Percentiles rank a stretch among this genome's conserved stretches.
These are phyloP conservation scores for Cercophora sp. DNA, from an alignment of 495 filamentous ascomycete species.

Conservation along the genomic window DNA sequence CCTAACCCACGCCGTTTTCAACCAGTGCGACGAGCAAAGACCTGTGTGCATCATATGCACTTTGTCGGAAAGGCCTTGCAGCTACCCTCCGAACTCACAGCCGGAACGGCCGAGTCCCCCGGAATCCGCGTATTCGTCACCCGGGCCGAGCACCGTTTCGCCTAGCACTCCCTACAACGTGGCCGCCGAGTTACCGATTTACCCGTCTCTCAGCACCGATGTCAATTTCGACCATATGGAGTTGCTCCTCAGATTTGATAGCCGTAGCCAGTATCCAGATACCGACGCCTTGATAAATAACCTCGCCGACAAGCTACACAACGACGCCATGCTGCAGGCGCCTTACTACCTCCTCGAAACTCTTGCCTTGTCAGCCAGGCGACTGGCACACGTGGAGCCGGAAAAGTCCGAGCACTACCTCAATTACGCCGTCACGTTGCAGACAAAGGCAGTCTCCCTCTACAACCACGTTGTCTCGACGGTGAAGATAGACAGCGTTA, in stretches of 20 bases:
- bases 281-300: slow-evolving; percentile 20
- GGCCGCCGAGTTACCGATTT: neutral
- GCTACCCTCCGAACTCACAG: slow-evolving; percentile 19
- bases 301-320: slow-evolving; percentile 10
- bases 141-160: neutral
- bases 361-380: slow-evolving; percentile 34
- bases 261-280: slow-evolving; percentile 25
- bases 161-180: slow-evolving; percentile 1
- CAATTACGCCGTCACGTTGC: slow-evolving; percentile 27
- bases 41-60: slow-evolving; percentile 34
- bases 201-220: slow-evolving; percentile 1
- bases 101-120: neutral
- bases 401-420: slow-evolving; percentile 21
- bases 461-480: slow-evolving; percentile 30
- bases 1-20: neutral
- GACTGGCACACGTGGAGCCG: slow-evolving; percentile 26
- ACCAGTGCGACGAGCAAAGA: slow-evolving; percentile 36
- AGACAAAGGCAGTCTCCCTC: slow-evolving; percentile 34
- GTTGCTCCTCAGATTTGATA: slow-evolving; percentile 29
- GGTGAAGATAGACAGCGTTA: slow-evolving; percentile 26
- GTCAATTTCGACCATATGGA: slow-evolving; percentile 38
- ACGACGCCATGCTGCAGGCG: slow-evolving; percentile 22
- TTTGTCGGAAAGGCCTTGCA: slow-evolving; percentile 30
- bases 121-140: slow-evolving; percentile 1
- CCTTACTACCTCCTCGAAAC: slow-evolving; percentile 35